These are phyloP conservation scores for Calonectria ilicicola DNA, from an alignment of 2,329 filamentous ascomycete species.

Conservation along the genomic window DNA sequence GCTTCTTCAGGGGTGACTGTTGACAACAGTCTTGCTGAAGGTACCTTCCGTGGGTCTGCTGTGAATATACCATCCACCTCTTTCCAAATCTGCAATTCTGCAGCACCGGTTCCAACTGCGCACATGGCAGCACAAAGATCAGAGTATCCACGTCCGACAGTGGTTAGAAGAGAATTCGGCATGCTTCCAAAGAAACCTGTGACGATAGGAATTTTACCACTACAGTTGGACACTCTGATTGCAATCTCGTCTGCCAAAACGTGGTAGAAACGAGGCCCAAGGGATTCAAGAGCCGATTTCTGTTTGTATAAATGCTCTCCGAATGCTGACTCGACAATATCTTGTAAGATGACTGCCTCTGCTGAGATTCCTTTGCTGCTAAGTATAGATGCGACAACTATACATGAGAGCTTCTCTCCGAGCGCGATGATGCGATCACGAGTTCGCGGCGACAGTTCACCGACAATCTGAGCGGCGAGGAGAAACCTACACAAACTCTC, in stretches of 20 bases:
- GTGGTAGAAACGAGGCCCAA: slow-evolving; percentile 9
- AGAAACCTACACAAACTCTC: neutral
- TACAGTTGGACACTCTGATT: neutral
- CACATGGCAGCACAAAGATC: slow-evolving; percentile 23
- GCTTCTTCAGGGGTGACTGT: slow-evolving; percentile 19
- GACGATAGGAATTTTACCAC: neutral
- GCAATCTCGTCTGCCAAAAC: slow-evolving; percentile 6
- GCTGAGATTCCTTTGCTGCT: neutral
- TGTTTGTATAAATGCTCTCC: neutral
- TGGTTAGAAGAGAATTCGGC: slow-evolving; percentile 1
- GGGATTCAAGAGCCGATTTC: neutral
- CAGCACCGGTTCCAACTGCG: slow-evolving; percentile 6
- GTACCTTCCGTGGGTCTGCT: slow-evolving; percentile 16
- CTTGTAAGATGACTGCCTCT: neutral
- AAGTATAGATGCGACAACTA: neutral
- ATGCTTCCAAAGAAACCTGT: slow-evolving; percentile 24
- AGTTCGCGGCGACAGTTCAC: neutral
- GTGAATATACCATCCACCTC: slow-evolving; percentile 25
- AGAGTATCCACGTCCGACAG: slow-evolving; percentile 17
- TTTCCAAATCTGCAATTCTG: slow-evolving; percentile 23
- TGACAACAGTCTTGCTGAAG: slow-evolving; percentile 7
- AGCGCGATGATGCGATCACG: neutral
- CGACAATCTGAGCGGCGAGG: neutral
- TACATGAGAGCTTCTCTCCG: neutral
- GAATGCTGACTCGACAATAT: slow-evolving; percentile 1